Conservation (phyloP, 495 filamentous ascomycete species). For the Evernia prunastri region DNA sequence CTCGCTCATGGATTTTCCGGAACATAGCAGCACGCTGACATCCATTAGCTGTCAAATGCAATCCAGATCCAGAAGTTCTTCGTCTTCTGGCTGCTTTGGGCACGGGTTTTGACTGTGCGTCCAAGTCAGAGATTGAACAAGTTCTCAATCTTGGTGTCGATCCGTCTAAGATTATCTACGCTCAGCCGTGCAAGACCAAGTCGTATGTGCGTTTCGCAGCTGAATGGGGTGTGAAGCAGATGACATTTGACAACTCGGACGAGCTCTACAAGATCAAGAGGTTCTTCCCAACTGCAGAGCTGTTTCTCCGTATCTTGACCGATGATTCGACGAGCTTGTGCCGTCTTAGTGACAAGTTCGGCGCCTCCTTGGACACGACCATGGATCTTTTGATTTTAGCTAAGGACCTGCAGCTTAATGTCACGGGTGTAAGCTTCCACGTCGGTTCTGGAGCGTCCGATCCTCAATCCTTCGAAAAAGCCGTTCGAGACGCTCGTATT, state of each 20-base stretch:
- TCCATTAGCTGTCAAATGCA: constrained; percentile 86
- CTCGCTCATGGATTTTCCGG: neutral
- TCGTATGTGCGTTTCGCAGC: constrained; percentile 89
- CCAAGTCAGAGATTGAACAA: constrained; percentile 91
- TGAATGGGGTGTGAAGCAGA: constrained; percentile 81
- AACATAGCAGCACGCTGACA: constrained; percentile 10
- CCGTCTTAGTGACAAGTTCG: constrained; percentile 93
- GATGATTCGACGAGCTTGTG: constrained; percentile 94
- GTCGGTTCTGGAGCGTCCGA: constrained; percentile 94
- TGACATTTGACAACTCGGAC: constrained; percentile 98
- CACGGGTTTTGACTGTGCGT: constrained; percentile 97
- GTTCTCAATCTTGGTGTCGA: constrained; percentile 79
- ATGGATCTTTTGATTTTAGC: constrained; percentile 72
- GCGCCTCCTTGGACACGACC: constrained; percentile 77
- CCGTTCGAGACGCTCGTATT: constrained; percentile 76
- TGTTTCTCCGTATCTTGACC: constrained; percentile 88
- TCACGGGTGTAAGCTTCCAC: constrained; percentile 96
- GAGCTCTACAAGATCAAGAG: constrained; percentile 97
- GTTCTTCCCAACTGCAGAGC: constrained; percentile 78
- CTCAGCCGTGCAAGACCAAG: constrained; percentile 98
- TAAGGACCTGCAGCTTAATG: constrained; percentile 82
- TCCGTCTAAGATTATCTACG: constrained; percentile 93
- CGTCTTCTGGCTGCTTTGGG: constrained; percentile 79
- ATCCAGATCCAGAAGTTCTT: constrained; percentile 85
- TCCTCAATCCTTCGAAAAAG: constrained; percentile 77